Base-by-base conservation (phyloP, 78 protist genomes). In the Dictyostelium purpureum region DNA sequence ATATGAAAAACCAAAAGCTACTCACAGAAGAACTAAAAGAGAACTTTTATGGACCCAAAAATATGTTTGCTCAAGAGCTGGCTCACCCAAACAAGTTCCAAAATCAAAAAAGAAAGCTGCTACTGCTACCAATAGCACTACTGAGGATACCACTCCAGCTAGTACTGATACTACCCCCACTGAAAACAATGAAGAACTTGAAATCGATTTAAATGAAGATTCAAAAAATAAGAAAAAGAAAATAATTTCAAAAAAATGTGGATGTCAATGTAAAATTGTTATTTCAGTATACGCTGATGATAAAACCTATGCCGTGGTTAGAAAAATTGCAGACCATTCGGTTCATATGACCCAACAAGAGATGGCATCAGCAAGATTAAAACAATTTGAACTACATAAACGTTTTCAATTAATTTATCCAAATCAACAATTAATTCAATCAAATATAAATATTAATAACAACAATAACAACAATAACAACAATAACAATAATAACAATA, bases 251-350 rank as follows among this genome's bases (percentile, higher is more conserved):
- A 85, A 85, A 49, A 85, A 73, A 56, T 85, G 91, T 67, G 81
- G 81, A 2, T 85, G 91, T 73, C 91, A 85, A 59, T 33, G 80
- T 31, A 70, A 69, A 70, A 85, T 85, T 31, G 79, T 85, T 11
- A 73, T 85, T 3, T 85, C 91, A 5, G 91, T 85, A 7, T 85
- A 85, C 33, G 91, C 91, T 9, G 91, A 85, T 19, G 91, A 85
- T 66, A 73, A 73, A 65, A 28, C 79, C 2, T 45, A 71, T 31
- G 81, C 81, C 0, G 91, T 85, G 2, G 91, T 85, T 12, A 70
- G 81, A 70, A 85, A 73, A 51, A 70, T 85, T 28, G 77, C 91
- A 1, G 91, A 85, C 45, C 91, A 85, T 49, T 66, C 78, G 2
- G 79, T 79, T 16, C 91, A 85, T 24, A 85, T 85, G 91, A 70